phyloP scores from a whole-genome alignment of 2,329 filamentous ascomycete genomes.

The Diaporthe batatas region DNA sequence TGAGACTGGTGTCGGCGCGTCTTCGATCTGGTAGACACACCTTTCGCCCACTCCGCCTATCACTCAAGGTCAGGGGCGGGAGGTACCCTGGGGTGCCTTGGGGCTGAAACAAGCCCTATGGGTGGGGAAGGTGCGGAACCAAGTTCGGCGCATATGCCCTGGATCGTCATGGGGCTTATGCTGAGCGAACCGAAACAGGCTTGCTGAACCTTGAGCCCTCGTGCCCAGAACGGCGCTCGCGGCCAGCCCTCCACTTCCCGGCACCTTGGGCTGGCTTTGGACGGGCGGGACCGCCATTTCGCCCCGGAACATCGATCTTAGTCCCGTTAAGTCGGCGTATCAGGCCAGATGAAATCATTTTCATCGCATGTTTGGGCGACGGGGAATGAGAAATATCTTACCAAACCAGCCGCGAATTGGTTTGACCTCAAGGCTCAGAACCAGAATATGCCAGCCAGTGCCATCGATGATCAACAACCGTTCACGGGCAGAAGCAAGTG shows the following conservation, averaged over 20 bases:
- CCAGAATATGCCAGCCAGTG: not conserved
- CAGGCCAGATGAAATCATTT: not conserved
- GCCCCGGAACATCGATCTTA: not conserved
- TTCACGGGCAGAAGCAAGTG: constrained; percentile 9
- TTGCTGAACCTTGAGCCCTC: constrained; percentile 3
- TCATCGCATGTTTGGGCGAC: not conserved
- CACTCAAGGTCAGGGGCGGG: constrained; percentile 5
- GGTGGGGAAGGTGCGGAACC: constrained; percentile 21
- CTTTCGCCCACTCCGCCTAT: constrained; percentile 1
- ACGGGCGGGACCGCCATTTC: not conserved
- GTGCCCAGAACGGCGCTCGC: constrained; percentile 1
- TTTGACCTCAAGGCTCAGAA: not conserved
- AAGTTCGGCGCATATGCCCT: constrained; percentile 9
- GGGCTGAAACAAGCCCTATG: constrained; percentile 32
- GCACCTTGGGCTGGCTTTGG: not conserved
- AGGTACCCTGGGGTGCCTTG: constrained; percentile 1
- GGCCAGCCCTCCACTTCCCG: constrained; percentile 22
- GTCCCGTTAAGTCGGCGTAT: not conserved
- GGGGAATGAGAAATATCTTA: not conserved
- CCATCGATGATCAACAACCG: not conserved
- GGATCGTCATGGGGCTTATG: constrained; percentile 3
- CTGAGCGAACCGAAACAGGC: constrained; percentile 19
- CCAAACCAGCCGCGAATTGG: constrained; percentile 11
- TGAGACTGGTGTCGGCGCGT: constrained; percentile 29
- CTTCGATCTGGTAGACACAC: not conserved